Evolutionary conservation across 2,329 filamentous ascomycete species (phyloP).

Genomic region (Triangularia setosa): DNA sequence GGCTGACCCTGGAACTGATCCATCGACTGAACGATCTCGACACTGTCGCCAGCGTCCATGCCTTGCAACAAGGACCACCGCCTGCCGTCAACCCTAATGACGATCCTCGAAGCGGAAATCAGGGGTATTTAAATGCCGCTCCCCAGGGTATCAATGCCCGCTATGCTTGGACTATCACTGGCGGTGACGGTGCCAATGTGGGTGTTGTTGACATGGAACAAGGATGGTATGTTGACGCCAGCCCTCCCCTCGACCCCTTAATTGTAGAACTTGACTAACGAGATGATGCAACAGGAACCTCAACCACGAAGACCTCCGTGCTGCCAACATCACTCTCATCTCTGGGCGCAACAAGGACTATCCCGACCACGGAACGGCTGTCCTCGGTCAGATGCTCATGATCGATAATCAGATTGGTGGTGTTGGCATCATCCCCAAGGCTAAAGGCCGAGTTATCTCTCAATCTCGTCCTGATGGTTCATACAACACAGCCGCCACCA

Average conservation of each 20-base stretch:
- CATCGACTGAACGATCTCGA: constrained; percentile 6
- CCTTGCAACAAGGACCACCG: constrained; percentile 4
- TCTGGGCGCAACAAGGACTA: constrained; percentile 4
- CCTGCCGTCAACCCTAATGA: constrained; percentile 10
- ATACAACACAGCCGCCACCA: constrained; percentile 15
- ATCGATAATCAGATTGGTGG: constrained; percentile 15
- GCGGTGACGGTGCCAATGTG: constrained; percentile 16
- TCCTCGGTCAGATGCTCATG: constrained; percentile 18
- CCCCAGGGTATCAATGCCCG: constrained; percentile 16
- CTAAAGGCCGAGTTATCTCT: constrained; percentile 11
- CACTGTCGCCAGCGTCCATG: constrained; percentile 9
- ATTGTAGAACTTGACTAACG: neutral
- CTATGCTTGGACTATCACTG: constrained; percentile 18
- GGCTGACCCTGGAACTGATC: constrained; percentile 7
- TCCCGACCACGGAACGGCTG: constrained; percentile 10
- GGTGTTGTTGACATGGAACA: constrained; percentile 19
- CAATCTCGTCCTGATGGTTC: neutral
- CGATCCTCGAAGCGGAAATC: constrained; percentile 14
- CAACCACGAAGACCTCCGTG: constrained; percentile 18
- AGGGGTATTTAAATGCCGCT: constrained; percentile 17
- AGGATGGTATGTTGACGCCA: constrained; percentile 5
- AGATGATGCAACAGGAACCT: constrained; percentile 1
- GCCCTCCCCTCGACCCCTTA: neutral
- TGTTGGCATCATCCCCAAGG: constrained; percentile 12
- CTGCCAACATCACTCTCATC: constrained; percentile 15